These are phyloP conservation scores for Jaenimonas drosophilae DNA, from an alignment of 208 protist genomes.

Conservation along the genomic window DNA sequence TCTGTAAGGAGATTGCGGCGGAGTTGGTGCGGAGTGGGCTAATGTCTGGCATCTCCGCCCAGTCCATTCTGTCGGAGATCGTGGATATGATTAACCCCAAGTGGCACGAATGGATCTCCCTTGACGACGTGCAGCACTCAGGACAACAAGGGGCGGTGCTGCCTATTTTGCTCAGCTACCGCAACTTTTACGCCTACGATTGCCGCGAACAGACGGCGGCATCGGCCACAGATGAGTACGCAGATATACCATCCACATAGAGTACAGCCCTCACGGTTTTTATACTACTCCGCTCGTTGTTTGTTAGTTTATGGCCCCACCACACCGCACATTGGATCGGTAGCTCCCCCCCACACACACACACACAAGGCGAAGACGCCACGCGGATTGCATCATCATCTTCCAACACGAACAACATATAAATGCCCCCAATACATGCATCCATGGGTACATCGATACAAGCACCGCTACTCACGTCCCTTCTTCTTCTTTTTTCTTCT, in stretches of 20 bases:
- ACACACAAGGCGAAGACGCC: not conserved
- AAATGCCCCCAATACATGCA: too few species aligned
- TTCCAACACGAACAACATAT: too few species aligned
- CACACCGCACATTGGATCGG: too few species aligned
- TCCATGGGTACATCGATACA: not conserved
- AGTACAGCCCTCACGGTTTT: not conserved
- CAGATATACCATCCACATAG: conserved; percentile 6
- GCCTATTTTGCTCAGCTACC: conserved; percentile 75
- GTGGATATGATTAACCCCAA: conserved; percentile 89
- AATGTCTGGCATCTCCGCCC: conserved; percentile 69
- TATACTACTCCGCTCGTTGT: too few species aligned
- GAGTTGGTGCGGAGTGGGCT: conserved; percentile 63
- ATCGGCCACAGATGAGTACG: conserved; percentile 62
- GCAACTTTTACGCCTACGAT: conserved; percentile 87
- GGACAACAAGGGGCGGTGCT: conserved; percentile 78
- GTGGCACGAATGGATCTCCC: conserved; percentile 73
- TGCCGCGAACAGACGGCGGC: conserved; percentile 80
- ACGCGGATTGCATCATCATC: not conserved
- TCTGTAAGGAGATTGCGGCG: conserved; percentile 76
- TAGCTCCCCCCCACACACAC: not conserved
- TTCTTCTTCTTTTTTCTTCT: conserved; percentile 8
- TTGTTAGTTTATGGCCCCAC: not conserved
- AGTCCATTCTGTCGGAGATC: conserved; percentile 79
- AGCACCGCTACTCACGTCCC: not conserved
- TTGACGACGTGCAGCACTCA: conserved; percentile 66